These are phyloP conservation scores for Adiantum capillusveneris DNA, from an alignment of 75 land plant species.

Conservation along the genomic window DNA sequence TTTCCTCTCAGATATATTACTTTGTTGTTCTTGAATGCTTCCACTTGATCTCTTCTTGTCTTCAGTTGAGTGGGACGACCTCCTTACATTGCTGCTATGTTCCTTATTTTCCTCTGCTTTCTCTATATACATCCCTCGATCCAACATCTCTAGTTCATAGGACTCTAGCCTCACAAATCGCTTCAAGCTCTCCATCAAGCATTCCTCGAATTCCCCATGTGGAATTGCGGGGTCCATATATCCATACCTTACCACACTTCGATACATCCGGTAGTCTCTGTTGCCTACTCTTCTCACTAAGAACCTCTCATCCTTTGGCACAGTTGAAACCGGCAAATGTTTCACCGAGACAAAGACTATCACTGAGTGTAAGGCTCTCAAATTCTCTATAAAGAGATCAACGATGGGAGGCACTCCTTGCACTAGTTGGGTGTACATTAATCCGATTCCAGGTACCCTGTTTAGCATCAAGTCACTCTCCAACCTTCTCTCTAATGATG, in stretches of 20 bases:
- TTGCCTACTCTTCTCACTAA: conserved; percentile 45
- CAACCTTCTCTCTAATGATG: conserved; percentile 12
- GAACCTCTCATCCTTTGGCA: conserved; percentile 42
- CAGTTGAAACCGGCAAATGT: conserved; percentile 40
- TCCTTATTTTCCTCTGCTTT: neutral
- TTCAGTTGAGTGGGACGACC: neutral
- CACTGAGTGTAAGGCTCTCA: conserved; percentile 60
- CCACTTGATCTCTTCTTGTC: no score
- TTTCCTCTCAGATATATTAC: no score
- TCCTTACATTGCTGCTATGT: neutral
- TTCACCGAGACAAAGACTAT: no score
- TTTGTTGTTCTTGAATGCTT: no score
- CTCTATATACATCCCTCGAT: neutral
- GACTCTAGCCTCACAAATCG: neutral
- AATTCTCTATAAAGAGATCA: conserved; percentile 37
- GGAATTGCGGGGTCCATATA: conserved; percentile 35
- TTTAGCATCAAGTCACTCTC: conserved; percentile 25
- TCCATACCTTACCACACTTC: conserved; percentile 55
- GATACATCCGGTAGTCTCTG: conserved; percentile 29
- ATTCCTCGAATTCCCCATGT: conserved; percentile 25
- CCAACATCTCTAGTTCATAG: neutral
- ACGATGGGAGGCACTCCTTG: conserved; percentile 71
- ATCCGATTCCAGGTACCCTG: conserved; percentile 44
- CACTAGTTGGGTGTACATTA: conserved; percentile 57
- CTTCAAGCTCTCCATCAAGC: conserved; percentile 33